Conservation (phyloP, 768 basidiomycete species). For the Agaricus blazei region DNA sequence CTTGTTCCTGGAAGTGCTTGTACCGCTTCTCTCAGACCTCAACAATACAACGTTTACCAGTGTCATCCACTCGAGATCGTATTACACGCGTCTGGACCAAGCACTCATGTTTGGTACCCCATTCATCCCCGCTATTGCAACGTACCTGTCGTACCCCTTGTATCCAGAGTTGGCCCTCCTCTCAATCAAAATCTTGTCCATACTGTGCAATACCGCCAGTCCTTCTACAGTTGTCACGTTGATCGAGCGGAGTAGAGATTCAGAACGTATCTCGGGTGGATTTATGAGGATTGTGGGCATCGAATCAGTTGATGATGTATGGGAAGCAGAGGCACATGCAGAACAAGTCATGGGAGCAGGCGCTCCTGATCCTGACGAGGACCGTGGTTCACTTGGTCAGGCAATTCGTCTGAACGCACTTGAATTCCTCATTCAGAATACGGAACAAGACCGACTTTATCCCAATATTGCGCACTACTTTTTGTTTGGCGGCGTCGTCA, state of each 20-base stretch:
- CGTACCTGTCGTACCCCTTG: slow-evolving; percentile 68
- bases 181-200: slow-evolving; percentile 70
- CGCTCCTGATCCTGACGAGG: slow-evolving; percentile 49
- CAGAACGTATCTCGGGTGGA: slow-evolving; percentile 78
- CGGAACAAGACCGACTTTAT: slow-evolving; percentile 51
- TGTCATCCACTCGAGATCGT: slow-evolving; percentile 56
- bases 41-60: slow-evolving; percentile 51
- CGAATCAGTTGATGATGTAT: slow-evolving; percentile 59
- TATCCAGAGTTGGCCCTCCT: slow-evolving; percentile 73
- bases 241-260: slow-evolving; percentile 76
- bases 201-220: slow-evolving; percentile 60
- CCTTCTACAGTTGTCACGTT: slow-evolving; percentile 74
- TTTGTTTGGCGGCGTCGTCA: slow-evolving; percentile 63
- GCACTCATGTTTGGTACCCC: slow-evolving; percentile 64
- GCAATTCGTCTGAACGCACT: slow-evolving; percentile 74
- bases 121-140: slow-evolving; percentile 76
- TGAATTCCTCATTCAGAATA: slow-evolving; percentile 77
- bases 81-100: slow-evolving; percentile 71
- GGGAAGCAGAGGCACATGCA: slow-evolving; percentile 50
- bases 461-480: slow-evolving; percentile 89
- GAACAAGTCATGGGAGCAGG: slow-evolving; percentile 72
- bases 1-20: slow-evolving; percentile 82
- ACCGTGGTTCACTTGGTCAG: slow-evolving; percentile 49
- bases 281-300: slow-evolving; percentile 63
- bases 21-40: slow-evolving; percentile 70